phyloP scores from a whole-genome alignment of 352 stramenopile species.

The Halophytophthora polymorphica region DNA sequence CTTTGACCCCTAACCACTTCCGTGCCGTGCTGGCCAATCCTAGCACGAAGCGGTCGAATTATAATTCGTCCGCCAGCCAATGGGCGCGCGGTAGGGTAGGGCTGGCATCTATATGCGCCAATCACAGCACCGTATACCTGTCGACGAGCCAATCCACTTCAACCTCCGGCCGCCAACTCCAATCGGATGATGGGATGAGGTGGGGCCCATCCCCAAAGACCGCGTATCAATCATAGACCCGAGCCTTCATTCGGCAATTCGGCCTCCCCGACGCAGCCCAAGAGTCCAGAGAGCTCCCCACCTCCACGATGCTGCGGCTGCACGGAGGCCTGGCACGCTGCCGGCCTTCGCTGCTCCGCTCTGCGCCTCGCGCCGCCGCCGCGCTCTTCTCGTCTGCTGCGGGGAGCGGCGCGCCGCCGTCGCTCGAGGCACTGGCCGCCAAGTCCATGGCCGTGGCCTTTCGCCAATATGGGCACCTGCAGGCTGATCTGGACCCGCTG shows the following conservation, averaged over 20 bases:
- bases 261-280: background rate
- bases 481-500: slow-evolving; percentile 71
- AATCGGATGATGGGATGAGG: too few species aligned
- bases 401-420: slow-evolving; percentile 23
- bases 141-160: too few species aligned
- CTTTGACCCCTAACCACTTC: too few species aligned
- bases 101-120: too few species aligned
- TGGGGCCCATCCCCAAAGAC: background rate
- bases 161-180: too few species aligned
- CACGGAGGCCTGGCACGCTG: slow-evolving; percentile 28
- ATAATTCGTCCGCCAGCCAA: too few species aligned
- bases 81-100: too few species aligned
- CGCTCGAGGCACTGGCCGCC: slow-evolving; percentile 59
- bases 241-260: slow-evolving; percentile 21
- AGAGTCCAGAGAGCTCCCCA: background rate
- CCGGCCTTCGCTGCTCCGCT: slow-evolving; percentile 19
- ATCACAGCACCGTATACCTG: too few species aligned
- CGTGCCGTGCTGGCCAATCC: too few species aligned
- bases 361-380: background rate
- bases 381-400: slow-evolving; percentile 19
- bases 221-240: slow-evolving; percentile 5
- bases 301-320: slow-evolving; percentile 51
- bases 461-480: slow-evolving; percentile 70
- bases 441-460: slow-evolving; percentile 71
- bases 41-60: too few species aligned